A percentile compares a stretch with the other conserved stretches of the same genome.
Evolutionary conservation across 495 filamentous ascomycete species (phyloP).

Genomic region (Friedmanniomyces simplex): DNA sequence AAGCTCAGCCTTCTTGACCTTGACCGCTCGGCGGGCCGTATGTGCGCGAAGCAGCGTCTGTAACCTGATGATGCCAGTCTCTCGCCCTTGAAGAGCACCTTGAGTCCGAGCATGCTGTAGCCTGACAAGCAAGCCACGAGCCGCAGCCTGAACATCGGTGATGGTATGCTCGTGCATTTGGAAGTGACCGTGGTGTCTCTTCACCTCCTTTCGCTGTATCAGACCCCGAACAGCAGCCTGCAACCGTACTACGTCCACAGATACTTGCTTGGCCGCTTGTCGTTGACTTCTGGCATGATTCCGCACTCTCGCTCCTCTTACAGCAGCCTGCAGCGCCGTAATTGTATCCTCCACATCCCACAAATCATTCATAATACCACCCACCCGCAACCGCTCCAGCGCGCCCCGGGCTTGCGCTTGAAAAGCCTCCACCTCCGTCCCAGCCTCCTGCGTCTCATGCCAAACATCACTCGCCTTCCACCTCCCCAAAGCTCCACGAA

Average conservation of each 20-base stretch:
- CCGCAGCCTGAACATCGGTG: slow-evolving; percentile 17
- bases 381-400: slow-evolving; percentile 41
- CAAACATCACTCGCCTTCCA: slow-evolving; percentile 30
- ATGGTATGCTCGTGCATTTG: slow-evolving; percentile 9
- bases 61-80: slow-evolving; percentile 26
- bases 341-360: slow-evolving; percentile 42
- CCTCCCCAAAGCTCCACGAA: slow-evolving; percentile 31
- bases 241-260: slow-evolving; percentile 29
- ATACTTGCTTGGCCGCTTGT: background rate
- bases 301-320: slow-evolving; percentile 36
- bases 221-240: slow-evolving; percentile 40
- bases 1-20: slow-evolving; percentile 7
- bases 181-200: slow-evolving; percentile 13
- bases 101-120: slow-evolving; percentile 13
- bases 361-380: slow-evolving; percentile 39
- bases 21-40: background rate
- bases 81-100: slow-evolving; percentile 29
- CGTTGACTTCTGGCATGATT: background rate
- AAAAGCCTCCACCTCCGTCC: slow-evolving; percentile 46
- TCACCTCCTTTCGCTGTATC: slow-evolving; percentile 18
- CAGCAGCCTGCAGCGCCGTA: slow-evolving; percentile 58
- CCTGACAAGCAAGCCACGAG: slow-evolving; percentile 16
- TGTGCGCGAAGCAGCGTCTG: slow-evolving; percentile 9
- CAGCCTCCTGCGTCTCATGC: slow-evolving; percentile 32
- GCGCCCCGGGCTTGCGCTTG: slow-evolving; percentile 57